Percentiles rank a stretch among this genome's conserved stretches.
Evolutionary conservation across 108 stramenopile species (phyloP).

Genomic region (Cyclotella choctawhatcheeana): DNA sequence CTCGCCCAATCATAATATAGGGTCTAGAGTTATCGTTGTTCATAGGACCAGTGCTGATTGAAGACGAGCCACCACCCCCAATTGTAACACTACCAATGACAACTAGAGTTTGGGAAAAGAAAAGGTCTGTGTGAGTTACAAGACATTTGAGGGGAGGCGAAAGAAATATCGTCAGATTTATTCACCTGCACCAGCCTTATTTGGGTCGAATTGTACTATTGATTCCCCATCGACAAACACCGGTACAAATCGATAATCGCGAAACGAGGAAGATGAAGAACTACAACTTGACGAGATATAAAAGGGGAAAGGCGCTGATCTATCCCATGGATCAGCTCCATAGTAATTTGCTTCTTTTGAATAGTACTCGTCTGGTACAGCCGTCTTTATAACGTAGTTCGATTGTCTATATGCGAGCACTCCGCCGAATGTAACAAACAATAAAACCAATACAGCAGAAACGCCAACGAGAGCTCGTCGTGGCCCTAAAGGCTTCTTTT

Average conservation of each 20-base stretch:
- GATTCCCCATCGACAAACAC: constrained; percentile 31
- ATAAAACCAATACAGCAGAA: neutral
- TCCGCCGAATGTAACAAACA: constrained; percentile 8
- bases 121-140: neutral
- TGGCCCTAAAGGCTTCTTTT: neutral
- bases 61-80: constrained; percentile 30
- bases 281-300: constrained; percentile 19
- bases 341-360: constrained; percentile 21
- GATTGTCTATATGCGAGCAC: neutral
- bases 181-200: constrained; percentile 20
- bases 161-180: neutral
- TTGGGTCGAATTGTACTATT: constrained; percentile 46
- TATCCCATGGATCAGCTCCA: constrained; percentile 3
- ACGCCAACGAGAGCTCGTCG: constrained; percentile 9
- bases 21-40: too few species aligned
- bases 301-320: constrained; percentile 10
- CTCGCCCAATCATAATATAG: constrained; percentile 14
- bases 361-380: constrained; percentile 1
- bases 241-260: constrained; percentile 40
- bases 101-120: too few species aligned
- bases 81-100: constrained; percentile 49
- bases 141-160: neutral
- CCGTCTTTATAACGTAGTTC: neutral
- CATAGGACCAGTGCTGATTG: constrained; percentile 31
- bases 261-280: constrained; percentile 34